A percentile compares a stretch with the other conserved stretches of the same genome.
Conservation (phyloP, 495 filamentous ascomycete species). For the Opeltia flavorubescens region DNA sequence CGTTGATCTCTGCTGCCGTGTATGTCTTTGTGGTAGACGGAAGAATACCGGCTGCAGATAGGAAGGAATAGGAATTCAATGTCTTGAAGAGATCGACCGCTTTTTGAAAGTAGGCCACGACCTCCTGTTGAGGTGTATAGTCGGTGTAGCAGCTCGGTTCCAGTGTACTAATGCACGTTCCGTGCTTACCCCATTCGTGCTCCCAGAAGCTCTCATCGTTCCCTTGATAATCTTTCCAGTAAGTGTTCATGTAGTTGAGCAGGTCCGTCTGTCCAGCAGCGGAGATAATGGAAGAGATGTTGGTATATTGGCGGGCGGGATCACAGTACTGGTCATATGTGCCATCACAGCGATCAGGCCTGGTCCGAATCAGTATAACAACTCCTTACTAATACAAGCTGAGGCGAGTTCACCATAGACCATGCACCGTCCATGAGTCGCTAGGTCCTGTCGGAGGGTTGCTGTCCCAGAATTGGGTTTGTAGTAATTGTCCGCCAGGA, state of each 20-base stretch:
- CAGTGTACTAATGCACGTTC: conserved; percentile 45
- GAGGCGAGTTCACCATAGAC: conserved; percentile 46
- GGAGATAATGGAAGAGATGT: conserved; percentile 54
- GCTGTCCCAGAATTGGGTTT: conserved; percentile 82
- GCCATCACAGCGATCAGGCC: conserved; percentile 80
- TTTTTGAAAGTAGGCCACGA: conserved; percentile 45
- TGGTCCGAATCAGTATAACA: conserved; percentile 8
- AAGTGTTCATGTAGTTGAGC: conserved; percentile 59
- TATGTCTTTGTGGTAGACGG: conserved; percentile 39
- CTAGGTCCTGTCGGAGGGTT: conserved; percentile 53
- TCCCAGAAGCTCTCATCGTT: conserved; percentile 60
- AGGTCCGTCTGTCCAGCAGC: conserved; percentile 46
- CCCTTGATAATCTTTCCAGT: conserved; percentile 58
- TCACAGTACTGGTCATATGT: conserved; percentile 65
- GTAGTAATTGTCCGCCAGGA: conserved; percentile 63
- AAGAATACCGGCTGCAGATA: conserved; percentile 34
- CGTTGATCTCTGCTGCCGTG: conserved; percentile 44
- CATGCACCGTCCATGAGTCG: conserved; percentile 77
- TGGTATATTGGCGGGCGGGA: conserved; percentile 47
- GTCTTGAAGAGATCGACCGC: conserved; percentile 37
- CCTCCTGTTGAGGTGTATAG: conserved; percentile 48
- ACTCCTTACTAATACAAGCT: neutral
- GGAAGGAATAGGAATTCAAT: conserved; percentile 30
- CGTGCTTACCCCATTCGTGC: conserved; percentile 85
- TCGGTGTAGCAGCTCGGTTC: conserved; percentile 56